Conservation (phyloP, 169 alveolate genomes). For the Plasmodium adleri region DNA sequence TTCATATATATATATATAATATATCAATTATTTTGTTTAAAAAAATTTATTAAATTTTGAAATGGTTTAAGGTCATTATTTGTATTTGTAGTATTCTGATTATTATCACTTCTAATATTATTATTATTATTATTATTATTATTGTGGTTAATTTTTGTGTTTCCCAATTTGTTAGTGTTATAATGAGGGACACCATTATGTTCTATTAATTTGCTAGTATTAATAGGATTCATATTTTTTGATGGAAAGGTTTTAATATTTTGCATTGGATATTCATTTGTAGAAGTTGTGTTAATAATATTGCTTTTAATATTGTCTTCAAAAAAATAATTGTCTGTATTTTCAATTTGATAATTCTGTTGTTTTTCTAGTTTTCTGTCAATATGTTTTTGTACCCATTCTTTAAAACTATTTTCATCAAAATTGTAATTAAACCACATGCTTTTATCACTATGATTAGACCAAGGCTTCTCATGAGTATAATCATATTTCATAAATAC, state of each 20-base stretch:
- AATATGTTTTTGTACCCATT: constrained; percentile 67
- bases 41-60: constrained; percentile 50
- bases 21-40: constrained; percentile 24
- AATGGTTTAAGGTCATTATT: constrained; percentile 44
- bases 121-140: background rate
- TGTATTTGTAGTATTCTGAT: background rate
- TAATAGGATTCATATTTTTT: background rate
- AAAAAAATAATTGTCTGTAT: constrained; percentile 36
- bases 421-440: constrained; percentile 75
- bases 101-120: background rate
- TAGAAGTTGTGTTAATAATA: constrained; percentile 14
- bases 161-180: constrained; percentile 7
- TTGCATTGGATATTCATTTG: background rate
- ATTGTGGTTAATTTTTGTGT: background rate
- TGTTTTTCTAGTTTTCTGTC: constrained; percentile 53
- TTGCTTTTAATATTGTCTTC: constrained; percentile 19
- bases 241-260: background rate
- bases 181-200: no score
- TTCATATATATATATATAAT: background rate
- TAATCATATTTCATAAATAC: constrained; percentile 69
- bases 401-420: constrained; percentile 58
- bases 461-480: constrained; percentile 70
- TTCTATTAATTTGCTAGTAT: no score
- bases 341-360: constrained; percentile 61
- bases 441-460: constrained; percentile 50